A percentile compares a stretch with the other conserved stretches of the same genome.
These are phyloP conservation scores for Scheffersomyces amazonensis DNA, from an alignment of 805 yeast genomes.

Conservation along the genomic window DNA sequence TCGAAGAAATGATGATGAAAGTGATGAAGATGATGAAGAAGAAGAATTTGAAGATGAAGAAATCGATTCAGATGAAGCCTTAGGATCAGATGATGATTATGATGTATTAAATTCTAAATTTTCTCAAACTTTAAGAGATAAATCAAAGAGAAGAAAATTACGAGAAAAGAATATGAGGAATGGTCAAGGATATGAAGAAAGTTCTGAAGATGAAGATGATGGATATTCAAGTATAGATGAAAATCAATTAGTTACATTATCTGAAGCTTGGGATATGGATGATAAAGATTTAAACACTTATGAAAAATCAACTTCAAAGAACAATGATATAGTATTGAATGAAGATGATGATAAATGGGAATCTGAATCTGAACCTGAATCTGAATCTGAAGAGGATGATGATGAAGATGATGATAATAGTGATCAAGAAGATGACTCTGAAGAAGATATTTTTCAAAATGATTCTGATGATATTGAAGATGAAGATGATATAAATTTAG, in stretches of 20 bases:
- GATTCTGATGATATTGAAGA: slow-evolving; percentile 33
- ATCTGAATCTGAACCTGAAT: slow-evolving; percentile 16
- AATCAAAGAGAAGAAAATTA: slow-evolving; percentile 33
- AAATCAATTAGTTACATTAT: slow-evolving; percentile 65
- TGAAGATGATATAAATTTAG: slow-evolving; percentile 52
- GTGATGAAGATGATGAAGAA: slow-evolving; percentile 10
- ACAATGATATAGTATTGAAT: slow-evolving; percentile 24
- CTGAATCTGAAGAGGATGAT: slow-evolving; percentile 15
- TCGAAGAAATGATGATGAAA: slow-evolving; percentile 22
- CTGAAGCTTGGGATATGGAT: slow-evolving; percentile 89
- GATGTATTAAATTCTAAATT: slow-evolving; percentile 62
- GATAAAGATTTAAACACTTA: slow-evolving; percentile 43
- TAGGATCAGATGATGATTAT: slow-evolving; percentile 77
- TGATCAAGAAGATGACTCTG: slow-evolving; percentile 20
- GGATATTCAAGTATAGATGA: slow-evolving; percentile 79
- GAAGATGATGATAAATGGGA: slow-evolving; percentile 32
- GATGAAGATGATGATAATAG: slow-evolving; percentile 20
- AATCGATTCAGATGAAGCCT: slow-evolving; percentile 82
- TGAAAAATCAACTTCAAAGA: slow-evolving; percentile 10
- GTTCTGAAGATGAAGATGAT: slow-evolving; percentile 39
- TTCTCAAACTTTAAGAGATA: slow-evolving; percentile 67
- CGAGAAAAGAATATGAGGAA: slow-evolving; percentile 15
- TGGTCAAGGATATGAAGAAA: slow-evolving; percentile 25
- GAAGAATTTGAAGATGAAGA: slow-evolving; percentile 57
- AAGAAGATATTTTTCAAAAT: slow-evolving; percentile 25